phyloP scores from a whole-genome alignment of 371 early-diverging fungal species.

The Massospora cicadina region DNA sequence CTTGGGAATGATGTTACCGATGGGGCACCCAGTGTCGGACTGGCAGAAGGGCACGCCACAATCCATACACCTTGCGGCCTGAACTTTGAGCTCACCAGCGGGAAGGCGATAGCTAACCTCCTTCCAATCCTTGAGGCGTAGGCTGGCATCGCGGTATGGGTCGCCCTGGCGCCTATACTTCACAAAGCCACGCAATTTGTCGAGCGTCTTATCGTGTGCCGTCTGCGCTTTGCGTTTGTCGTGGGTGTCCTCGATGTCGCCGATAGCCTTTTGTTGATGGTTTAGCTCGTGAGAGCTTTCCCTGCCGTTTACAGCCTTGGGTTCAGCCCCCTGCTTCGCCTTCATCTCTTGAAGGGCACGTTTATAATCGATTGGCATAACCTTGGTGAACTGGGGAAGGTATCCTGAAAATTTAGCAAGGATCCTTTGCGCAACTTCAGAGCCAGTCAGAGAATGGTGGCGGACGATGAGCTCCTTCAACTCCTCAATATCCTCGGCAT shows the following conservation, averaged over 20 bases:
- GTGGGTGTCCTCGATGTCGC: constrained; percentile 81
- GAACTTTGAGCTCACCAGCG: constrained; percentile 61
- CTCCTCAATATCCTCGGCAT: constrained; percentile 51
- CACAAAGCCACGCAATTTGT: constrained; percentile 81
- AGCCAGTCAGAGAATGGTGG: constrained; percentile 69
- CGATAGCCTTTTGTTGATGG: constrained; percentile 23
- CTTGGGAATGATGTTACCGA: constrained; percentile 93
- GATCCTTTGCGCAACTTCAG: constrained; percentile 52
- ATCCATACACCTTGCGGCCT: constrained; percentile 94
- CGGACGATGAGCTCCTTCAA: constrained; percentile 59
- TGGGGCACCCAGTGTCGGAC: constrained; percentile 88
- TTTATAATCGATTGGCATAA: constrained; percentile 87
- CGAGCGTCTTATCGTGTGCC: constrained; percentile 13
- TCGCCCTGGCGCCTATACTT: constrained; percentile 80
- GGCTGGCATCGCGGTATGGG: constrained; percentile 60
- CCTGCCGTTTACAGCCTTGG: constrained; percentile 5
- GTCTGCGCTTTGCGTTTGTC: constrained; percentile 46
- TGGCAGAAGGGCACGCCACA: constrained; percentile 97
- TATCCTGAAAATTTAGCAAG: constrained; percentile 47
- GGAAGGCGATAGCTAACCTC: constrained; percentile 79
- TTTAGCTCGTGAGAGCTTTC: constrained; percentile 13
- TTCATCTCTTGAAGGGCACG: constrained; percentile 26
- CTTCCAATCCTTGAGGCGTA: constrained; percentile 76
- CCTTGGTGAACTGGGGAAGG: constrained; percentile 72
- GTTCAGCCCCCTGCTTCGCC: constrained; percentile 26